Conservation (phyloP, 768 basidiomycete species). For the Xerocomellus chrysenteron region DNA sequence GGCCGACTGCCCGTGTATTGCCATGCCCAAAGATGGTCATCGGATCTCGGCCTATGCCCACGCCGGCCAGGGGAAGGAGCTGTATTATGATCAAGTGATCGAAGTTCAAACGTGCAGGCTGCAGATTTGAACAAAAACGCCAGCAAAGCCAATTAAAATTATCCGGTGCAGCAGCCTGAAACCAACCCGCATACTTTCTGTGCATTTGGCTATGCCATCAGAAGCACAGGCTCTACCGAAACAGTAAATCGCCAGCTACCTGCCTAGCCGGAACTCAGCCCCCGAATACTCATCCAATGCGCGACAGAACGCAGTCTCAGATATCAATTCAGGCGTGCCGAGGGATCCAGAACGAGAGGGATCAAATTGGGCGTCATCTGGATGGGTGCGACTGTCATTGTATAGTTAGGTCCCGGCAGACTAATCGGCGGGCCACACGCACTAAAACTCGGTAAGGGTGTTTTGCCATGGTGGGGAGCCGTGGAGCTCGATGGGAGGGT, state of each 20-base stretch:
- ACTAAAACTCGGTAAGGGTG: slow-evolving; percentile 80
- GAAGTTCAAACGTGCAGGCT: background rate
- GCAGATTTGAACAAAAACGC: background rate
- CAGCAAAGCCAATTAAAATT: background rate
- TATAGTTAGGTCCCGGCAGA: slow-evolving; percentile 3
- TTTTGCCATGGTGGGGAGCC: slow-evolving; percentile 87
- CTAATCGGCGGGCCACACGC: slow-evolving; percentile 26
- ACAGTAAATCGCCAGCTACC: slow-evolving; percentile 37
- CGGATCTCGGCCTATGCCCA: background rate
- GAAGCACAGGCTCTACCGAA: slow-evolving; percentile 5
- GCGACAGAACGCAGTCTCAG: slow-evolving; percentile 59
- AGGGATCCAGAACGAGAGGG: background rate
- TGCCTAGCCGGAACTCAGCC: slow-evolving; percentile 80
- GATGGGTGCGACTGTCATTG: slow-evolving; percentile 21
- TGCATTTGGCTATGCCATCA: background rate
- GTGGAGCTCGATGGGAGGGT: slow-evolving; percentile 59
- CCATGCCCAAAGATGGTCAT: background rate
- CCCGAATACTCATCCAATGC: slow-evolving; percentile 72
- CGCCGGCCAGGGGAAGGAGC: background rate
- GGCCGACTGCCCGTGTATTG: background rate
- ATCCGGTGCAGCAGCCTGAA: background rate
- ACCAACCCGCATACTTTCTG: background rate
- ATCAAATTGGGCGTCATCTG: slow-evolving; percentile 9
- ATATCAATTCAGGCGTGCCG: slow-evolving; percentile 31
- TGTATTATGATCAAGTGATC: background rate